Conservation (phyloP, 2,329 filamentous ascomycete species). For the Cladophialophora bantiana region DNA sequence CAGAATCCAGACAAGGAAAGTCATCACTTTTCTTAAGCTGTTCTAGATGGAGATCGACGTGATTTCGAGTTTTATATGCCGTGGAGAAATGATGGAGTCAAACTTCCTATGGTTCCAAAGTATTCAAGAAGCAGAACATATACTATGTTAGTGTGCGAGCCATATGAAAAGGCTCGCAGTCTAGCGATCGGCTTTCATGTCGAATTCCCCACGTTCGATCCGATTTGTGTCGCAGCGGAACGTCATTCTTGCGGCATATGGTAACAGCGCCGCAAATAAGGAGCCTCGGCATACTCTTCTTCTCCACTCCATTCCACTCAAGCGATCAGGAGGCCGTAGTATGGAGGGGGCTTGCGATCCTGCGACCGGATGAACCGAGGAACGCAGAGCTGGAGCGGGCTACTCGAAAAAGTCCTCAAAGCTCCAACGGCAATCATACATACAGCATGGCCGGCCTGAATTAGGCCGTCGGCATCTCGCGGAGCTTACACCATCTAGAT, state of each 20-base stretch:
- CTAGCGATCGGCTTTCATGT: neutral
- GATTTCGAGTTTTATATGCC: neutral
- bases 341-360: neutral
- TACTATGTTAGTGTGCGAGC: neutral
- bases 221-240: neutral
- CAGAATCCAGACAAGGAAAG: neutral
- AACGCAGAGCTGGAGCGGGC: neutral
- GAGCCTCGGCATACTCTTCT: neutral
- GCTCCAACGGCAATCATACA: neutral
- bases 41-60: neutral
- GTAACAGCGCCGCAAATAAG: neutral
- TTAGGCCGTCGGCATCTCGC: neutral
- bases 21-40: neutral
- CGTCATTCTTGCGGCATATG: neutral
- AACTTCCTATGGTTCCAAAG: neutral
- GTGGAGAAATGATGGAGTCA: neutral
- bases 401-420: no score
- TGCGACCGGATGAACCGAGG: neutral
- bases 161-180: neutral
- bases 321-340: neutral
- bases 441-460: neutral
- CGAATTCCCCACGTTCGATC: constrained; percentile 3
- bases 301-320: neutral
- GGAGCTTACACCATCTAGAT: neutral
- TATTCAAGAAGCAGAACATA: constrained; percentile 1